A percentile compares a stretch with the other conserved stretches of the same genome.
Evolutionary conservation across 2,329 filamentous ascomycete genomes (phyloP).

Genomic region (Fusarium verticillioides): DNA sequence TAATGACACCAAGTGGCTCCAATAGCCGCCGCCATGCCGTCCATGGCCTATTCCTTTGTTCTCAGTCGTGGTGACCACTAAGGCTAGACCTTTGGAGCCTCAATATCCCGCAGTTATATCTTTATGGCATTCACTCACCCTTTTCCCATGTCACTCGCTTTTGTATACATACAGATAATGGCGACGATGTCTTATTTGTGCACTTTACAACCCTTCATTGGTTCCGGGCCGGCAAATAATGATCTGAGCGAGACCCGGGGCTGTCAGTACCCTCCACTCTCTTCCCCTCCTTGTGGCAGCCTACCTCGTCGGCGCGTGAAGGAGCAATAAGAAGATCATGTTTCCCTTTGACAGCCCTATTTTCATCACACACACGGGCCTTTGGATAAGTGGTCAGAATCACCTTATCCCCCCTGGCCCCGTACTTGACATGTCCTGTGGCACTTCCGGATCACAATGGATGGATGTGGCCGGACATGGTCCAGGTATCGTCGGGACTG

Average conservation of each 20-base stretch:
- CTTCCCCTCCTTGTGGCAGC: slow-evolving; percentile 12
- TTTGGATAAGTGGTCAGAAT: slow-evolving; percentile 6
- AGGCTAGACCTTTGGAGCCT: slow-evolving; percentile 11
- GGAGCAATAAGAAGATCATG: neutral
- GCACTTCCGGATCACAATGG: slow-evolving; percentile 9
- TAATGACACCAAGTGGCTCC: slow-evolving; percentile 3
- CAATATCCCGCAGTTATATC: neutral
- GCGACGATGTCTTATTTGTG: neutral
- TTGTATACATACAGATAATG: neutral
- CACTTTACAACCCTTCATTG: slow-evolving; percentile 8
- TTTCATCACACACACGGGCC: neutral
- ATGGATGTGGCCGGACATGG: slow-evolving; percentile 26
- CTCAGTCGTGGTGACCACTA: neutral
- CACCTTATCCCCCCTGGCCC: neutral
- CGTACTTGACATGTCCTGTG: slow-evolving; percentile 3
- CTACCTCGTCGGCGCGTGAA: neutral
- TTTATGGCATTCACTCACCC: neutral
- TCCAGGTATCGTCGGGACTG: slow-evolving; percentile 31
- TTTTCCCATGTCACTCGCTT: neutral
- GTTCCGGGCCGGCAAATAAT: slow-evolving; percentile 31
- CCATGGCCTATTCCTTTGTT: neutral
- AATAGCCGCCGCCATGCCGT: slow-evolving; percentile 8
- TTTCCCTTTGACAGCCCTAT: neutral
- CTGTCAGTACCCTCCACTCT: slow-evolving; percentile 32
- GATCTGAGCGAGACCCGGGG: slow-evolving; percentile 30